These are phyloP conservation scores for Phytophthora crassamura DNA, from an alignment of 352 stramenopile species.

Conservation along the genomic window DNA sequence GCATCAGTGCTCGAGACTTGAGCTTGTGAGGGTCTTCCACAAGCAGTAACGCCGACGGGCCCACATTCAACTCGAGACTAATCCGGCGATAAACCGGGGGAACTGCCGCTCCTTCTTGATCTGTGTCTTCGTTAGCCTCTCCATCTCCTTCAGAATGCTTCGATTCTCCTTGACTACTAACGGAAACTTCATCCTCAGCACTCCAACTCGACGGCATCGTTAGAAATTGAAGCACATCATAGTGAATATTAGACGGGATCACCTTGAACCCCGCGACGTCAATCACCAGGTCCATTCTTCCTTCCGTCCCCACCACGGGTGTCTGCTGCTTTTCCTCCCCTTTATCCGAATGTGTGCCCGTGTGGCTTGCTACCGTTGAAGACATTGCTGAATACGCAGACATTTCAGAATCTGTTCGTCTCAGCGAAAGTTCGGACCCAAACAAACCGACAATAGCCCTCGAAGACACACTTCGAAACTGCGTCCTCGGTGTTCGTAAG, in stretches of 20 bases:
- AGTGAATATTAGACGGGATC: constrained; percentile 86
- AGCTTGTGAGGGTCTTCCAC: constrained; percentile 77
- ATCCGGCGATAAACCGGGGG: constrained; percentile 52
- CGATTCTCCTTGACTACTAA: constrained; percentile 24
- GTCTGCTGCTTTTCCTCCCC: constrained; percentile 21
- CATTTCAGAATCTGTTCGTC: constrained; percentile 43
- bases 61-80: constrained; percentile 64
- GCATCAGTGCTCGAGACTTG: constrained; percentile 76
- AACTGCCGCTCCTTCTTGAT: constrained; percentile 14
- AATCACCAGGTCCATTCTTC: constrained; percentile 69
- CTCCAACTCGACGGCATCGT: constrained; percentile 37
- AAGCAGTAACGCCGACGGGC: constrained; percentile 70
- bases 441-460: constrained; percentile 46
- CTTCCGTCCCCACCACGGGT: constrained; percentile 35
- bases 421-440: constrained; percentile 40
- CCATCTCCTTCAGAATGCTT: constrained; percentile 6
- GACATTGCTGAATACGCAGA: constrained; percentile 38
- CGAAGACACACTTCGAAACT: constrained; percentile 53
- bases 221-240: constrained; percentile 78
- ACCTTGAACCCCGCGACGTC: constrained; percentile 81
- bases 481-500: constrained; percentile 29
- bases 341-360: constrained; percentile 20
- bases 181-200: constrained; percentile 31
- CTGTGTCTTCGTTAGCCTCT: constrained; percentile 4
- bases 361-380: constrained; percentile 31